phyloP scores from a whole-genome alignment of 1,284 basidiomycete genomes.

The Puccinia coronata region DNA sequence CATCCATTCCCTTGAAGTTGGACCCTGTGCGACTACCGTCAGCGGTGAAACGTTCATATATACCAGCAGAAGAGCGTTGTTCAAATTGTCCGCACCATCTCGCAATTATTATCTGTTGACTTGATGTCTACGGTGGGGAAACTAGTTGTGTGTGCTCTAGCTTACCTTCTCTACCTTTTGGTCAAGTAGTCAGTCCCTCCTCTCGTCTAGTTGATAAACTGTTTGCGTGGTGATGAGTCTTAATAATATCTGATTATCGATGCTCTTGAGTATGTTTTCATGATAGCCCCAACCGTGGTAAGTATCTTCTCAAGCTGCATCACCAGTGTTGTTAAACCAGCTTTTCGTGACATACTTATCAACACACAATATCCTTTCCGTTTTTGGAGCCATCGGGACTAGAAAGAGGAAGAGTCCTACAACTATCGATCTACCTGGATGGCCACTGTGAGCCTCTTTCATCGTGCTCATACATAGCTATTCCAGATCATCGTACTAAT shows the following conservation, averaged over 20 bases:
- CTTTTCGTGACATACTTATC: background rate
- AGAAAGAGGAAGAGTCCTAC: background rate
- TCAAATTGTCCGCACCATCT: too few relatives aligned
- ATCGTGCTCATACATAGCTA: too few relatives aligned
- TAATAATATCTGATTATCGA: background rate
- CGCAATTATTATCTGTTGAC: too few relatives aligned
- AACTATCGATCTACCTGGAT: conserved; percentile 11
- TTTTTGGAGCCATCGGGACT: conserved; percentile 36
- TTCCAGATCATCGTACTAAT: too few relatives aligned
- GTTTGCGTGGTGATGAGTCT: background rate
- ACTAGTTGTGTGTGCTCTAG: too few relatives aligned
- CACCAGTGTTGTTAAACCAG: too few relatives aligned
- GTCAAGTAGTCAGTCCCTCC: background rate
- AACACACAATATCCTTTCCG: background rate
- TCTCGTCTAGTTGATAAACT: background rate
- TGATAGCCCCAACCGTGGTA: background rate
- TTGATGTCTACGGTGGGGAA: too few relatives aligned
- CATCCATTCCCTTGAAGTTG: too few relatives aligned
- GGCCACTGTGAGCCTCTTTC: conserved; percentile 17
- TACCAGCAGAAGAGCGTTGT: too few relatives aligned
- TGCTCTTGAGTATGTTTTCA: background rate
- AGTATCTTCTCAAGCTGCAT: background rate
- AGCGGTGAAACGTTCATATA: too few relatives aligned
- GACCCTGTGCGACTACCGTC: too few relatives aligned
- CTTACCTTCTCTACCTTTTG: background rate